A percentile compares a stretch with the other conserved stretches of the same genome.
Conservation (phyloP, 805 yeast genomes). For the Maudiozyma bulderi region DNA sequence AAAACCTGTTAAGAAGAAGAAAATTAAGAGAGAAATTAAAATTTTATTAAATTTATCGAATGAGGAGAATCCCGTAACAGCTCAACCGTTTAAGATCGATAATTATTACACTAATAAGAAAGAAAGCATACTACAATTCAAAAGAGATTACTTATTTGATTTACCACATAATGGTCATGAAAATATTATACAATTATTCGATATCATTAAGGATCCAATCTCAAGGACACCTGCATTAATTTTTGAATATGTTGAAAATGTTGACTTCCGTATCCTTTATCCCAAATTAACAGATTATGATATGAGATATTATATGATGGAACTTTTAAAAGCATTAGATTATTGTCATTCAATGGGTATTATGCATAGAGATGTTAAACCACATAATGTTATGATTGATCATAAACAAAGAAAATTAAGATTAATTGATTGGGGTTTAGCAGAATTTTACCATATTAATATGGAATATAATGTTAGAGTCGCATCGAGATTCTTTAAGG, state of each 20-base stretch:
- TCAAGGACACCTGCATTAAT: slow-evolving; percentile 79
- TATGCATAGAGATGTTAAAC: slow-evolving; percentile 93
- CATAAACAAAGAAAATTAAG: slow-evolving; percentile 60
- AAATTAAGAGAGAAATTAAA: slow-evolving; percentile 81
- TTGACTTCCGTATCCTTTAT: slow-evolving; percentile 73
- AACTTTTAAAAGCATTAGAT: slow-evolving; percentile 74
- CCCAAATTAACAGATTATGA: slow-evolving; percentile 68
- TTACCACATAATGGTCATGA: slow-evolving; percentile 37
- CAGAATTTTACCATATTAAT: slow-evolving; percentile 86
- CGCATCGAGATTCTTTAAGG: slow-evolving; percentile 87
- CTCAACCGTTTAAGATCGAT: slow-evolving; percentile 15
- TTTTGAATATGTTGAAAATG: slow-evolving; percentile 75
- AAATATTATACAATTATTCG: slow-evolving; percentile 65
- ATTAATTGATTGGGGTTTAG: slow-evolving; percentile 91
- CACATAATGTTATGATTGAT: slow-evolving; percentile 93
- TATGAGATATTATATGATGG: slow-evolving; percentile 73
- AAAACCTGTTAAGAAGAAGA: slow-evolving; percentile 88
- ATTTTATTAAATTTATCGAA: slow-evolving; percentile 69
- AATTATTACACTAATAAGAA: slow-evolving; percentile 24
- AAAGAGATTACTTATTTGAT: slow-evolving; percentile 20
- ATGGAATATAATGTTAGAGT: slow-evolving; percentile 88
- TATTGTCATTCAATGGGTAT: slow-evolving; percentile 91
- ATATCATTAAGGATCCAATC: slow-evolving; percentile 72
- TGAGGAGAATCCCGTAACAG: slow-evolving; percentile 24
- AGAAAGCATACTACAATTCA: slow-evolving; percentile 19